phyloP scores from a whole-genome alignment of 2,329 filamentous ascomycete species.

The Calonectria hongkongensis region DNA sequence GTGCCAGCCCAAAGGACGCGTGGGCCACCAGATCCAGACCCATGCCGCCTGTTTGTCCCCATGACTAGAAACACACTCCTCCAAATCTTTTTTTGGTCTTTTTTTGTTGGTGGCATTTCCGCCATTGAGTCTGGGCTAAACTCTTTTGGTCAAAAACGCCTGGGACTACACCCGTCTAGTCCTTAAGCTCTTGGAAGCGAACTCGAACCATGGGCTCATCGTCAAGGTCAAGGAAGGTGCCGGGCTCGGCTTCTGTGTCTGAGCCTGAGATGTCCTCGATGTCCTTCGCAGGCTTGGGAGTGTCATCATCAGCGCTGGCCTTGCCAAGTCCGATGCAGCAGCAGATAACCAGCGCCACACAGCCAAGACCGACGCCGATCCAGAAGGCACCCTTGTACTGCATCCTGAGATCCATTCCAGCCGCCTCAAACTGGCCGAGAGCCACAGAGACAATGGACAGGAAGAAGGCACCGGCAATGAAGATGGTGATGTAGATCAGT shows the following conservation, averaged over 20 bases:
- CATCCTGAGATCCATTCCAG: conserved; percentile 61
- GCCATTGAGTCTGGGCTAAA: neutral
- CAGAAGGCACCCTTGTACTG: conserved; percentile 78
- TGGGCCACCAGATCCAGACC: conserved; percentile 13
- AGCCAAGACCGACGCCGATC: conserved; percentile 73
- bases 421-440: conserved; percentile 62
- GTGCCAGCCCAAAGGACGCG: conserved; percentile 20
- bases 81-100: neutral
- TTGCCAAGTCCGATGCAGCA: conserved; percentile 52
- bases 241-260: conserved; percentile 34
- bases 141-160: neutral
- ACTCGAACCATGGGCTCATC: conserved; percentile 23
- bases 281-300: conserved; percentile 43
- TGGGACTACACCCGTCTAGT: neutral
- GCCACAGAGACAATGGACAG: conserved; percentile 77
- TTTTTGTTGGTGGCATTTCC: neutral
- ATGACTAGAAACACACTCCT: neutral
- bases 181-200: conserved; percentile 20
- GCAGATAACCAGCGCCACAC: conserved; percentile 66
- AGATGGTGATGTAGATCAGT: conserved; percentile 76
- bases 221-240: neutral
- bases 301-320: conserved; percentile 47
- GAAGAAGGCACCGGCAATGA: conserved; percentile 77
- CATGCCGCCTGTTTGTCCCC: conserved; percentile 6
- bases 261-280: conserved; percentile 38